Percentiles rank a stretch among this genome's conserved stretches.
Conservation (phyloP, 306 rosid species). For the Neltuma alba region DNA sequence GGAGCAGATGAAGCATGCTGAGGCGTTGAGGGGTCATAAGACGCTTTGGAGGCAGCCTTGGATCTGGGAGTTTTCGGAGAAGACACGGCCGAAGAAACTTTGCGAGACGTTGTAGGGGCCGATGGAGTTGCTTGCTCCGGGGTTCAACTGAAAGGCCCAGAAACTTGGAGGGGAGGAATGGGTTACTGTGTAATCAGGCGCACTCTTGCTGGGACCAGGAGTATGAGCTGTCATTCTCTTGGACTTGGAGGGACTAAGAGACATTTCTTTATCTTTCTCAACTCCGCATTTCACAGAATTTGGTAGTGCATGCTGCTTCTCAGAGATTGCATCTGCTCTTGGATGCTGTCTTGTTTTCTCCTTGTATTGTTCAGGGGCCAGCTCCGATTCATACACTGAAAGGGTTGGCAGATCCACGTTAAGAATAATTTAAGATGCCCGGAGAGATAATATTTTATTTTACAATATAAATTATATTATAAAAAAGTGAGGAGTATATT, state of each 20-base stretch:
- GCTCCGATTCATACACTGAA: slow-evolving; percentile 79
- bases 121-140: slow-evolving; percentile 28
- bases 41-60: slow-evolving; percentile 22
- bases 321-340: slow-evolving; percentile 47
- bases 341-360: slow-evolving; percentile 54
- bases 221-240: slow-evolving; percentile 34
- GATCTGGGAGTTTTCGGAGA: slow-evolving; percentile 33
- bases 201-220: slow-evolving; percentile 35
- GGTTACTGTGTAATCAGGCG: slow-evolving; percentile 38
- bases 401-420: neutral
- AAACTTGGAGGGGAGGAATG: slow-evolving; percentile 57
- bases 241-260: slow-evolving; percentile 34
- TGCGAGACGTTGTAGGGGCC: neutral
- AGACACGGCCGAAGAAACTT: slow-evolving; percentile 20
- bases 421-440: neutral
- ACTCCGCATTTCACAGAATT: slow-evolving; percentile 35
- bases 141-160: slow-evolving; percentile 46
- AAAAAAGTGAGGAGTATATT: no score
- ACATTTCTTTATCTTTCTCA: slow-evolving; percentile 38
- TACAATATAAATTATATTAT: no score
- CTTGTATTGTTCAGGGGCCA: slow-evolving; percentile 50
- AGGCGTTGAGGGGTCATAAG: slow-evolving; percentile 17
- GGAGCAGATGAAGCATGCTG: slow-evolving; percentile 32
- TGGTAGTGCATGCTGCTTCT: slow-evolving; percentile 55
- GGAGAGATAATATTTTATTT: no score